Evolutionary conservation across 345 rosid genomes (phyloP).

Genomic region (Citrus unshiu): DNA sequence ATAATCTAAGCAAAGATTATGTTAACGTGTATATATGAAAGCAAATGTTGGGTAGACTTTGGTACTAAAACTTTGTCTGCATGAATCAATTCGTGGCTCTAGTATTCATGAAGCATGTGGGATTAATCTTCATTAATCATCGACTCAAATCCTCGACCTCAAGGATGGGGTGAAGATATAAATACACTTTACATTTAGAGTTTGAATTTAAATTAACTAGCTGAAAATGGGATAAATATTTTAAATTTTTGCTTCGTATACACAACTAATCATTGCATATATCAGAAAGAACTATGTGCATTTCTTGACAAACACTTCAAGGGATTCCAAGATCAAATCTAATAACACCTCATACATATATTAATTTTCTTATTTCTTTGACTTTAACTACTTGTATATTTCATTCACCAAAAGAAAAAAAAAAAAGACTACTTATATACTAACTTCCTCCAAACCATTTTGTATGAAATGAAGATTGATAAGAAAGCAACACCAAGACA

Average conservation of each 20-base stretch:
- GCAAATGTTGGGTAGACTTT: too few species aligned
- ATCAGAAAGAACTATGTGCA: not conserved
- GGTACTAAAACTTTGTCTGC: too few species aligned
- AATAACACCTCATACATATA: too few species aligned
- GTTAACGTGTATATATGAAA: not conserved
- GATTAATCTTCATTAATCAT: too few species aligned
- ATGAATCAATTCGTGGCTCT: too few species aligned
- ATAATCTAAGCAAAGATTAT: not conserved
- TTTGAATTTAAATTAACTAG: too few species aligned
- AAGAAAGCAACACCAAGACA: constrained; percentile 41
- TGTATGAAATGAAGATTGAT: constrained; percentile 51
- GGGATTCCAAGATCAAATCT: not conserved
- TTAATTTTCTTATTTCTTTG: not conserved
- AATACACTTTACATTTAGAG: too few species aligned
- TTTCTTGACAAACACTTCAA: not conserved
- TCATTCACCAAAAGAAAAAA: not conserved
- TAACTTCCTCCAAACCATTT: constrained; percentile 45
- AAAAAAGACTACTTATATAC: not conserved
- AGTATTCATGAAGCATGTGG: too few species aligned
- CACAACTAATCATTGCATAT: not conserved
- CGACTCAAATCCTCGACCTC: too few species aligned
- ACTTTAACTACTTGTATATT: not conserved
- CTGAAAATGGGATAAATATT: too few species aligned
- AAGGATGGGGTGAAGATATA: too few species aligned
- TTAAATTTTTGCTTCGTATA: not conserved